Percentiles rank a stretch among this genome's conserved stretches.
Evolutionary conservation across 768 basidiomycete genomes (phyloP).

Genomic region (Lentinula lateritia): DNA sequence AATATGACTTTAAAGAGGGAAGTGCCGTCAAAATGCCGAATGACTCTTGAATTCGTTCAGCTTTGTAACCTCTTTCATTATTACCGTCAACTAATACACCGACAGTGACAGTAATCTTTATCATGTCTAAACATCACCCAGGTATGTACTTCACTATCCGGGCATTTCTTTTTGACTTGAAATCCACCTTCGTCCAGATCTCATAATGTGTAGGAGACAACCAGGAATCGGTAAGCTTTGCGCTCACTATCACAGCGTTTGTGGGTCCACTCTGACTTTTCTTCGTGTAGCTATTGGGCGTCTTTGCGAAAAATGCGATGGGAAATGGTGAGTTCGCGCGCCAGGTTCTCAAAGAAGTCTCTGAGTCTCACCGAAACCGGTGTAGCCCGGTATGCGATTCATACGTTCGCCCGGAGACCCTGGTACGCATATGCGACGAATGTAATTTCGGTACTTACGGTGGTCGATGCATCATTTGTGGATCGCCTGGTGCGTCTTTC

Average conservation of each 20-base stretch:
- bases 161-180: not conserved
- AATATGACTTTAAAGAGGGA: not conserved
- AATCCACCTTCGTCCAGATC: conserved; percentile 46
- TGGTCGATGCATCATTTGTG: conserved; percentile 96
- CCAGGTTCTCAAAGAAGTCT: not conserved
- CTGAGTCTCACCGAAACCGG: not conserved
- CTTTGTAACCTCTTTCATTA: not conserved
- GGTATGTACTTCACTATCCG: conserved; percentile 32
- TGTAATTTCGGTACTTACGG: conserved; percentile 99
- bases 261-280: conserved; percentile 8
- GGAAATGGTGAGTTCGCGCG: conserved; percentile 78
- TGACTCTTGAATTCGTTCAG: not conserved
- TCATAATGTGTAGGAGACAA: conserved; percentile 98
- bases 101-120: not conserved
- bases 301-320: conserved; percentile 98
- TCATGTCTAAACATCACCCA: conserved; percentile 90
- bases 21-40: not conserved
- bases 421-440: conserved; percentile 98
- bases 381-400: conserved; percentile 95
- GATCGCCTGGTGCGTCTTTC: conserved; percentile 70
- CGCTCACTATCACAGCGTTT: not conserved
- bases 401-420: conserved; percentile 96
- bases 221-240: conserved; percentile 82
- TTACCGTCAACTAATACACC: not conserved
- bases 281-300: conserved; percentile 79